These are phyloP conservation scores for Apiospora arundinis DNA, from an alignment of 2,329 filamentous ascomycete genomes.

Conservation along the genomic window DNA sequence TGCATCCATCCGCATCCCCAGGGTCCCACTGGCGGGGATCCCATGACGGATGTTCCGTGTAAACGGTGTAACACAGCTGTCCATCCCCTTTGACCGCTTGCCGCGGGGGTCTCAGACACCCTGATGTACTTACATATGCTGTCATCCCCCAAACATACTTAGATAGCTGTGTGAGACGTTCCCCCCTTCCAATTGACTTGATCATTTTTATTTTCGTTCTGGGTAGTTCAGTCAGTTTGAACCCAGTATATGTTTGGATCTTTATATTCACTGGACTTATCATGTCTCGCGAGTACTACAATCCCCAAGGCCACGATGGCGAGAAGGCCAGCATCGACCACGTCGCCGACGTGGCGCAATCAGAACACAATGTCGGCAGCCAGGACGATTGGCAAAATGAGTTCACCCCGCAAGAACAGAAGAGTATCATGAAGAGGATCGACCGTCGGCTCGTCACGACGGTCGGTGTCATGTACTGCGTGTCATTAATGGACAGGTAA, in stretches of 20 bases:
- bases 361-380: slow-evolving; percentile 1
- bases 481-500: slow-evolving; percentile 75
- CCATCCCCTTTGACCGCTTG: background rate
- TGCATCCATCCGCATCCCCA: background rate
- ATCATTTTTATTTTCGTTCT: background rate
- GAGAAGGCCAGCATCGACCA: slow-evolving; percentile 24
- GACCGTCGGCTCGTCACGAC: slow-evolving; percentile 70
- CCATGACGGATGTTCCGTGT: slow-evolving; percentile 2
- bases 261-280: background rate
- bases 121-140: background rate
- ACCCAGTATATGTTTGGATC: too few relatives aligned
- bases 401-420: slow-evolving; percentile 68
- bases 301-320: background rate
- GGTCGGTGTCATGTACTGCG: slow-evolving; percentile 73
- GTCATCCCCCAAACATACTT: background rate
- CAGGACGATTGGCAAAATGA: slow-evolving; percentile 38
- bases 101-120: background rate
- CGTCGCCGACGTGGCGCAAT: slow-evolving; percentile 21
- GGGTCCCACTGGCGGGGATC: background rate
- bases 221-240: background rate
- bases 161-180: background rate
- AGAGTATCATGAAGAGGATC: slow-evolving; percentile 70
- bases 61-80: background rate
- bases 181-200: background rate
- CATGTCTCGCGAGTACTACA: slow-evolving; percentile 9